These are phyloP conservation scores for Clonostachys chloroleuca DNA, from an alignment of 2,329 filamentous ascomycete genomes.

Conservation along the genomic window DNA sequence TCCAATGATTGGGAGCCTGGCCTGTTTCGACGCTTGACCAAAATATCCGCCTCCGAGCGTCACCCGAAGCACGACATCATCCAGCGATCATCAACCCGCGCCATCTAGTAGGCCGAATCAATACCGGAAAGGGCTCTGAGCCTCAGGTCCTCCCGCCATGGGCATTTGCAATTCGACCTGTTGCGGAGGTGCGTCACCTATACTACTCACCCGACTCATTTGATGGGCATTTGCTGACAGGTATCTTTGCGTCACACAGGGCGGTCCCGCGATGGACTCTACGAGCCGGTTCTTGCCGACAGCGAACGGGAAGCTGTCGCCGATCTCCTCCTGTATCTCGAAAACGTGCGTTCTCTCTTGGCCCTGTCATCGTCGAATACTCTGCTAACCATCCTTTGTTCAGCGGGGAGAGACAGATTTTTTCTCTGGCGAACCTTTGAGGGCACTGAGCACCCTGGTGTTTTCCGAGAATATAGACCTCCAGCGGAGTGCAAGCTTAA, in stretches of 20 bases:
- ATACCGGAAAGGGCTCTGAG: slow-evolving; percentile 2
- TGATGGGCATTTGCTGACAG: background rate
- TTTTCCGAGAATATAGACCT: slow-evolving; percentile 99
- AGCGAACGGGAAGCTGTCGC: slow-evolving; percentile 96
- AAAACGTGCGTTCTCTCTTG: slow-evolving; percentile 67
- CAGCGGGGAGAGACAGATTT: slow-evolving; percentile 97
- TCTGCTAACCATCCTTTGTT: background rate
- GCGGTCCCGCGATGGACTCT: slow-evolving; percentile 75
- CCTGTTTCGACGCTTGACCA: too few relatives aligned
- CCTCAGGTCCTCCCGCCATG: slow-evolving; percentile 36
- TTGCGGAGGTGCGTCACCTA: slow-evolving; percentile 39
- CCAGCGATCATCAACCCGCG: background rate
- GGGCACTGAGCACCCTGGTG: slow-evolving; percentile 89
- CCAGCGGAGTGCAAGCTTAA: slow-evolving; percentile 93
- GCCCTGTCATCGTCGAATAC: background rate
- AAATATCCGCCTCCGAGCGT: too few relatives aligned
- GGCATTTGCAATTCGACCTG: slow-evolving; percentile 56
- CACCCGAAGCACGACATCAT: too few relatives aligned
- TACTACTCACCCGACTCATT: background rate
- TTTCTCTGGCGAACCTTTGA: slow-evolving; percentile 92
- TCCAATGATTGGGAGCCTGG: too few relatives aligned
- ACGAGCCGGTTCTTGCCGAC: slow-evolving; percentile 86
- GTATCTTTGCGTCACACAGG: slow-evolving; percentile 34
- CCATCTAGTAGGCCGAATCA: background rate
- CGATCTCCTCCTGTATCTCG: slow-evolving; percentile 89